phyloP scores from a whole-genome alignment of 257 asterid genomes.

The Fraxinus pennsylvanica region DNA sequence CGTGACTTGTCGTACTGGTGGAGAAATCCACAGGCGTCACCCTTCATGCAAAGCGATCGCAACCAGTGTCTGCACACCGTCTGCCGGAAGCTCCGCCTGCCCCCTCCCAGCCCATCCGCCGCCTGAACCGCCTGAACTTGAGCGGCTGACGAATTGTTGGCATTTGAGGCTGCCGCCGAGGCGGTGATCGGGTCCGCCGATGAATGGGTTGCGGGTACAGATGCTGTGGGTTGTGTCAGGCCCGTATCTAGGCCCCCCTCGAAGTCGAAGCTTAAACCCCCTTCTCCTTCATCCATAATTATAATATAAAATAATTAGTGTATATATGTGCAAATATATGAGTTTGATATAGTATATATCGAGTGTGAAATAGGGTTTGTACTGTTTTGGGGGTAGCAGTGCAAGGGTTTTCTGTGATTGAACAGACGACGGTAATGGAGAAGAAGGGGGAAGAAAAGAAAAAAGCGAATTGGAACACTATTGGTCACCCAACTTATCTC shows the following conservation, averaged over 20 bases:
- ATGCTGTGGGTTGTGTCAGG: slow-evolving; percentile 77
- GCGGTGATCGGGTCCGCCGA: slow-evolving; percentile 38
- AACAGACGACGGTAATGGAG: not conserved
- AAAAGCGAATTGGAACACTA: not conserved
- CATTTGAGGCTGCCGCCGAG: slow-evolving; percentile 31
- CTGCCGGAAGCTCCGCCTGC: slow-evolving; percentile 79
- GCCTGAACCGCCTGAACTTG: slow-evolving; percentile 29
- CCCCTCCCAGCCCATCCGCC: slow-evolving; percentile 41
- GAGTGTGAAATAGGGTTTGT: not conserved
- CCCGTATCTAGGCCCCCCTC: slow-evolving; percentile 83
- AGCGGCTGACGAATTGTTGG: slow-evolving; percentile 26
- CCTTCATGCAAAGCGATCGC: slow-evolving; percentile 84
- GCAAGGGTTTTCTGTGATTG: not conserved
- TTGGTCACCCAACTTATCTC: not conserved
- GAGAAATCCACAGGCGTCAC: slow-evolving; percentile 88
- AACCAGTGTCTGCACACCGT: slow-evolving; percentile 94
- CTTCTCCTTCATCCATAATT: slow-evolving; percentile 89
- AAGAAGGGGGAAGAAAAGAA: not conserved
- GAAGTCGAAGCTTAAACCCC: slow-evolving; percentile 85
- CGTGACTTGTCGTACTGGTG: slow-evolving; percentile 89
- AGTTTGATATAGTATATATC: not conserved
- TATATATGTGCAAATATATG: not conserved
- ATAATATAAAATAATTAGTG: not conserved
- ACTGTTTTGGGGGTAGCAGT: not conserved
- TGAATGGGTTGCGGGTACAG: slow-evolving; percentile 65